Evolutionary conservation across 2,329 filamentous ascomycete genomes (phyloP).

Genomic region (Neoarthrinium moseri): DNA sequence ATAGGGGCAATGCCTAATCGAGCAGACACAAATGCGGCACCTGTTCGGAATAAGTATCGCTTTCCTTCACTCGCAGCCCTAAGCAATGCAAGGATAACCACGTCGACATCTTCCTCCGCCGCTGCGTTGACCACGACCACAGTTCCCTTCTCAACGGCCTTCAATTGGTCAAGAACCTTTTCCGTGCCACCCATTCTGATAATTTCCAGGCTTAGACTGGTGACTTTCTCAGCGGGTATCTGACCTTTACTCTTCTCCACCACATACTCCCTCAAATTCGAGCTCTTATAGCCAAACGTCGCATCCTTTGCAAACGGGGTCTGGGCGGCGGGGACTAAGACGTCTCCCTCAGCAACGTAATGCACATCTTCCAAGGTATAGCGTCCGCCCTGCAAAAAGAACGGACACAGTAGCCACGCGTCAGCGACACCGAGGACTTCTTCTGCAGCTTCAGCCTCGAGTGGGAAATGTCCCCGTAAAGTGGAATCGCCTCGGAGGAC

Average conservation of each 20-base stretch:
- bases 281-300: constrained; percentile 55
- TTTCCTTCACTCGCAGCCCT: constrained; percentile 29
- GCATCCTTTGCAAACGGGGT: constrained; percentile 58
- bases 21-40: constrained; percentile 42
- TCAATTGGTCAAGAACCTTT: constrained; percentile 38
- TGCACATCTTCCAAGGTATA: constrained; percentile 58
- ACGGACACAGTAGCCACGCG: constrained; percentile 55
- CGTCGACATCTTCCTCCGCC: constrained; percentile 53
- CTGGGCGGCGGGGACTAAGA: constrained; percentile 46
- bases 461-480: constrained; percentile 54
- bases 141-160: constrained; percentile 31
- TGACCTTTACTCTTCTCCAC: constrained; percentile 49
- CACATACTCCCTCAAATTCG: constrained; percentile 51
- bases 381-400: constrained; percentile 58
- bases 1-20: constrained; percentile 52
- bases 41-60: constrained; percentile 37
- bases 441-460: constrained; percentile 52
- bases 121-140: constrained; percentile 53
- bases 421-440: constrained; percentile 47
- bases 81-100: constrained; percentile 50
- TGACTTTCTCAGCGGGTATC: constrained; percentile 36
- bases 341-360: constrained; percentile 52
- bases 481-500: constrained; percentile 59
- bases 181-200: constrained; percentile 45
- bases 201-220: constrained; percentile 43